phyloP scores from a whole-genome alignment of 371 early-diverging fungal species.

The Actinomortierella ambigua region DNA sequence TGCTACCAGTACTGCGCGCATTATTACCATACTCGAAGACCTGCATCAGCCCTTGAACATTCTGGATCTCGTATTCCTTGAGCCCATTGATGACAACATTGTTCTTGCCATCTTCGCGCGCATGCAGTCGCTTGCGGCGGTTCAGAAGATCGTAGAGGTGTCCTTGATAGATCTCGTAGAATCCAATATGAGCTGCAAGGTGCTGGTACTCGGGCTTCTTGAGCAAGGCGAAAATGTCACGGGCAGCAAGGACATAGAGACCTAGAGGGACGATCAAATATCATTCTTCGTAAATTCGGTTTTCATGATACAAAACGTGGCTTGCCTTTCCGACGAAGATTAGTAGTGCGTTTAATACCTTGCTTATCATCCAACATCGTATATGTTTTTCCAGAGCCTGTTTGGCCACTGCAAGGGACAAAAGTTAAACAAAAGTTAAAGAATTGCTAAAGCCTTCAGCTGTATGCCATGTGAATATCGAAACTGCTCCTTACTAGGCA shows the following conservation, averaged over 20 bases:
- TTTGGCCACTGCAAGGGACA: constrained; percentile 81
- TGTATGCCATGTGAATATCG: background rate
- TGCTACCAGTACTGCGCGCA: constrained; percentile 90
- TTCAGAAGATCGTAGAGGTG: constrained; percentile 95
- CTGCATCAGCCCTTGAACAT: constrained; percentile 79
- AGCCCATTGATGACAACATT: constrained; percentile 90
- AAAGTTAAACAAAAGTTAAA: constrained; percentile 4
- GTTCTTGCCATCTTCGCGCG: constrained; percentile 95
- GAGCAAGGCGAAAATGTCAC: constrained; percentile 86
- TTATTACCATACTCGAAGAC: constrained; percentile 92
- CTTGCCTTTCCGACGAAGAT: too few species aligned
- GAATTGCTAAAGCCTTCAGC: background rate
- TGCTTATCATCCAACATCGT: constrained; percentile 93
- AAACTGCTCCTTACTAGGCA: constrained; percentile 96
- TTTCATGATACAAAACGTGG: background rate
- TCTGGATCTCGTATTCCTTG: constrained; percentile 78
- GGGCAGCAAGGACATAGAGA: constrained; percentile 90
- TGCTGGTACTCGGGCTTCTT: constrained; percentile 71
- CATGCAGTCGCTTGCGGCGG: constrained; percentile 81
- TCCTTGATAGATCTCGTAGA: constrained; percentile 98
- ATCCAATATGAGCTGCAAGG: constrained; percentile 84
- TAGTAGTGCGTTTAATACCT: constrained; percentile 50
- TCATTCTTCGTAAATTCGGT: background rate
- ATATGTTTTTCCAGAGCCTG: constrained; percentile 98
- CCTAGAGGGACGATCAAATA: constrained; percentile 46